Base-by-base conservation (phyloP, 129 eudicot genomes). In the Flaveria sonorensis region DNA sequence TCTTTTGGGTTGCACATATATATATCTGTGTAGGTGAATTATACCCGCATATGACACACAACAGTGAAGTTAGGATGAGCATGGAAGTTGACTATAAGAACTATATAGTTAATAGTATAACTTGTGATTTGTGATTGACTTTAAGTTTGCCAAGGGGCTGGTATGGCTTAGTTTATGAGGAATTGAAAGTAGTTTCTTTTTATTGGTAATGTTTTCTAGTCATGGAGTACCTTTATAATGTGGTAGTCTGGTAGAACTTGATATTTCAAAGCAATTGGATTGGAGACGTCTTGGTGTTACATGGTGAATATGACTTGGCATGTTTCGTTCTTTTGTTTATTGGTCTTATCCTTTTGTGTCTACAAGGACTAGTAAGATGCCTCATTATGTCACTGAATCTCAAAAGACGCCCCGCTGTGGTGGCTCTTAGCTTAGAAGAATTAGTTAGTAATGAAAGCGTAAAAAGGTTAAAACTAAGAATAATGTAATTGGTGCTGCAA, bases 241-340 rank as follows among this genome's bases (percentile, higher is more conserved):
- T 24, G 61, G 39, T 48, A 70, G 74, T 13, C 15, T 24, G 61
- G 39, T 48, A 70, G 74, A 70, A 26, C 43, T 59, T 24, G 68
- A 62, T 14, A 19, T 6, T 62, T 7, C 1, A 30, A 62, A 62
- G 43, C 19, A 62, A 15, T 62, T 28, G 45, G 45, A 62, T 30
- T 26, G 46, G 68, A 62, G 45, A 14, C 21, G 7, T 62, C 20
- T 30, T 28, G 15, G 68, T 15, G 68, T 63, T 63, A 63, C 68
- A 63, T 63, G 69, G 32, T 63, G 45, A 12, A 28, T 63, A 30
- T 30, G 69, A 30, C 19, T 62, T 62, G 68, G 43, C 11, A 62
- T 14, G 28, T 61, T 40, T 61, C 19, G 13, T 61, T 43, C 42
- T 61, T 62, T 62, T 62, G 45, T 30, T 28, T 62, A 62, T 30